Base-by-base conservation (phyloP, 2,329 filamentous ascomycete species). In the Xylariomycetidae sp. region DNA sequence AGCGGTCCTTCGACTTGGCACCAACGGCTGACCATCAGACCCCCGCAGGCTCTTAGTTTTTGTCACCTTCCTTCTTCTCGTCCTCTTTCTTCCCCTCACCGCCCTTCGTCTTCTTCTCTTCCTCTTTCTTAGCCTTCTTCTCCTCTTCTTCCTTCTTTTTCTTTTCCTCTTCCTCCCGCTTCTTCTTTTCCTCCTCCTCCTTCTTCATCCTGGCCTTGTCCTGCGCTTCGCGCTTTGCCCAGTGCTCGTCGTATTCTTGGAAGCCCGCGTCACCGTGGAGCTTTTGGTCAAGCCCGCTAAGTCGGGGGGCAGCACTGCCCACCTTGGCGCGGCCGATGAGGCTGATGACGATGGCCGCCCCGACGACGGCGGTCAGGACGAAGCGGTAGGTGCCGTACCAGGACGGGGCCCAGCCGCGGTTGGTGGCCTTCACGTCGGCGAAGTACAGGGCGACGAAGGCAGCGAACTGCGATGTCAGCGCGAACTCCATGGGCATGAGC, bases 301-400 rank as follows among this genome's bases (percentile, higher is more conserved):
- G 51, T 13, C 56, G 52, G 7, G 57, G 53, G 19, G 50, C 49
- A 4, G 53, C 56, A 12, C 59, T 58, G 32, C 63, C 70, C 46
- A 93, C 79, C 64, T 89, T 82, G 51, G 88, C 83, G 40, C 89
- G 79, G 25, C 86, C 87, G 42, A 95, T 74, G 46, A 95, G 66
- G 43, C 77, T 90, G 47, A 86, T 65, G 25, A 92, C 78, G 47
- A 95, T 90, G 42, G 83, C 81, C 26, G 76, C 68, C 24, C 90
- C 89, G 18, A 95, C 89, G 40, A 95, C 74, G 57, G 89, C 90
- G 2, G 90, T 95, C 48, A 95, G 70, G 7, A 94, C 81, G 60
- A 95, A 95, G 20, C 90, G 85, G 67, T 95, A 95, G 31, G 80
- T 84, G 39, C 71, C 74, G 58, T 95, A 95, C 89, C 89, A 95